Conservation (phyloP, 2,329 filamentous ascomycete genomes). For the Diaporthe aspalathi region DNA sequence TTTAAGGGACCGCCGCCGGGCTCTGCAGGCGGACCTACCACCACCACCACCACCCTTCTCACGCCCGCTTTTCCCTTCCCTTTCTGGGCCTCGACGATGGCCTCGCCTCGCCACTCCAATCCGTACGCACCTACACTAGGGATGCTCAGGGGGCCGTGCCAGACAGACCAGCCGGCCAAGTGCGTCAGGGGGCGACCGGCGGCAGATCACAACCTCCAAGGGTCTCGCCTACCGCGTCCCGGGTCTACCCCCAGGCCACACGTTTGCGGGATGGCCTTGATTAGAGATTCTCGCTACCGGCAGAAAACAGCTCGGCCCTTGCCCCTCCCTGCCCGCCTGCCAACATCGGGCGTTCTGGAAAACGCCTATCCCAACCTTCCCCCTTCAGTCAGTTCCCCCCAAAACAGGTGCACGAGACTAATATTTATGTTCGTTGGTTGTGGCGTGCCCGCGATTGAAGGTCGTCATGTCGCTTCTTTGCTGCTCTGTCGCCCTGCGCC, state of each 20-base stretch:
- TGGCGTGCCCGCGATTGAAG: neutral
- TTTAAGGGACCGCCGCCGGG: constrained; percentile 13
- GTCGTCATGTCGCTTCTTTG: constrained; percentile 1
- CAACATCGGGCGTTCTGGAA: neutral
- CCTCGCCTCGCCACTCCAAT: neutral
- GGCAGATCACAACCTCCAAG: constrained; percentile 28
- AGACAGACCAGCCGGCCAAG: neutral
- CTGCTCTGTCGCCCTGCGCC: neutral
- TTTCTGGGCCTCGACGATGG: constrained; percentile 1
- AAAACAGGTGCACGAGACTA: neutral
- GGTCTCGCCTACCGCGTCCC: constrained; percentile 9
- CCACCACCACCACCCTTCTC: neutral
- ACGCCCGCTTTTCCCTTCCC: neutral
- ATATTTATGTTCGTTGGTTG: neutral
- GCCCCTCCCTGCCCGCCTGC: neutral
- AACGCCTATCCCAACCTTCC: constrained; percentile 1
- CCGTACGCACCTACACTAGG: neutral
- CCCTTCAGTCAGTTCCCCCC: too few relatives aligned
- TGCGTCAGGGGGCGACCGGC: constrained; percentile 18
- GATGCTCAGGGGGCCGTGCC: neutral
- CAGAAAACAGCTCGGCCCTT: neutral
- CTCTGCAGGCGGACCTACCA: neutral
- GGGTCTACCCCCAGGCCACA: neutral
- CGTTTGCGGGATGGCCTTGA: constrained; percentile 25
- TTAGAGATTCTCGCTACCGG: constrained; percentile 17